Conservation (phyloP, 202 grass and related monocot species). For the Carex sylvatica region DNA sequence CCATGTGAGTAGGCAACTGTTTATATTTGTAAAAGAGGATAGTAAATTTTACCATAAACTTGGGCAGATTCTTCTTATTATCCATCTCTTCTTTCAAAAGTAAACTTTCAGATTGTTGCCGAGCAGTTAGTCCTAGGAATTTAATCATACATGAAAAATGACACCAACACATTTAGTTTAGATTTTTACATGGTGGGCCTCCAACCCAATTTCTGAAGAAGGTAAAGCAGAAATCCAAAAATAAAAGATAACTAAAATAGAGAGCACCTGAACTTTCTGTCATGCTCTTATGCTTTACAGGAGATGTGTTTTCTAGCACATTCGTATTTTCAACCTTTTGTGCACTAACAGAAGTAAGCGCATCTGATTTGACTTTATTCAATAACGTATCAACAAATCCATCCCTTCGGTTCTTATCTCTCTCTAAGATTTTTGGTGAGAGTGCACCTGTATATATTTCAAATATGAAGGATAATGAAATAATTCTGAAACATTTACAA, state of each 20-base stretch:
- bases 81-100: constrained; percentile 64
- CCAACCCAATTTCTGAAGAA: constrained; percentile 1
- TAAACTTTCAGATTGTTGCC: constrained; percentile 51
- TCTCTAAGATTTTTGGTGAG: constrained; percentile 55
- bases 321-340: constrained; percentile 25
- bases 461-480: constrained; percentile 31
- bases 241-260: not conserved
- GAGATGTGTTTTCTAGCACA: constrained; percentile 24
- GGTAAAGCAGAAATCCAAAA: not conserved
- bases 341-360: constrained; percentile 28
- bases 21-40: not conserved
- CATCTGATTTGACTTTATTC: constrained; percentile 39
- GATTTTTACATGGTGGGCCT: not conserved
- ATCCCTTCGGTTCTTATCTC: constrained; percentile 63
- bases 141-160: constrained; percentile 11
- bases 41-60: constrained; percentile 58
- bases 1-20: not conserved
- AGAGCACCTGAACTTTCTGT: constrained; percentile 43
- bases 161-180: not conserved
- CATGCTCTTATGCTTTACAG: constrained; percentile 34
- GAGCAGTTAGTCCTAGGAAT: constrained; percentile 35
- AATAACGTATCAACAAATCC: constrained; percentile 76
- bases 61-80: constrained; percentile 62
- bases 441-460: constrained; percentile 51
- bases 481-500: constrained; percentile 13